Evolutionary conservation across 148 eudicot genomes (phyloP).

Genomic region (Cornus controversa): DNA sequence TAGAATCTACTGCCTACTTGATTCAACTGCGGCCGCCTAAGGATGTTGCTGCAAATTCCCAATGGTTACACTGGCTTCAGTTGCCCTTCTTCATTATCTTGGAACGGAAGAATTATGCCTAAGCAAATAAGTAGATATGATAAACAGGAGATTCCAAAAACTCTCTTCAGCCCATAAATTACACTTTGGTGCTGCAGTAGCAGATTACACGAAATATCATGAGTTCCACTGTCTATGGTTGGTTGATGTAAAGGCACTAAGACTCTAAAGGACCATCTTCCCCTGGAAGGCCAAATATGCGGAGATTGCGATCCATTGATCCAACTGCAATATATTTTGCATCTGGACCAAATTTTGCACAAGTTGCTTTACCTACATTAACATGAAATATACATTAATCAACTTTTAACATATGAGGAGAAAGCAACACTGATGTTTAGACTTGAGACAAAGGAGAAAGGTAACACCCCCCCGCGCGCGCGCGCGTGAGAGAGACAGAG

Average conservation of each 20-base stretch:
- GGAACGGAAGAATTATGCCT: not conserved
- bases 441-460: not conserved
- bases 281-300: slow-evolving; percentile 82
- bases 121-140: not conserved
- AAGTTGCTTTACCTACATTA: slow-evolving; percentile 71
- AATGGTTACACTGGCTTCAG: not conserved
- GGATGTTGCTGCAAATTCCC: not conserved
- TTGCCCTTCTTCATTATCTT: not conserved
- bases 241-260: slow-evolving; percentile 8
- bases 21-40: not conserved
- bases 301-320: slow-evolving; percentile 85
- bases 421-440: not conserved
- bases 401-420: not conserved
- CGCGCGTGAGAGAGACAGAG: slow-evolving; percentile 5
- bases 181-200: not conserved
- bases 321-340: slow-evolving; percentile 88
- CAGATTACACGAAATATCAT: not conserved
- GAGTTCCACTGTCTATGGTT: not conserved
- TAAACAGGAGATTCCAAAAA: not conserved
- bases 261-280: slow-evolving; percentile 49
- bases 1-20: not conserved
- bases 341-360: slow-evolving; percentile 82
- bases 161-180: not conserved
- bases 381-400: not conserved
- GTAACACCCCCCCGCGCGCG: too few species aligned